phyloP scores from a whole-genome alignment of 2,329 filamentous ascomycete species.

The Clarireedia paspali region DNA sequence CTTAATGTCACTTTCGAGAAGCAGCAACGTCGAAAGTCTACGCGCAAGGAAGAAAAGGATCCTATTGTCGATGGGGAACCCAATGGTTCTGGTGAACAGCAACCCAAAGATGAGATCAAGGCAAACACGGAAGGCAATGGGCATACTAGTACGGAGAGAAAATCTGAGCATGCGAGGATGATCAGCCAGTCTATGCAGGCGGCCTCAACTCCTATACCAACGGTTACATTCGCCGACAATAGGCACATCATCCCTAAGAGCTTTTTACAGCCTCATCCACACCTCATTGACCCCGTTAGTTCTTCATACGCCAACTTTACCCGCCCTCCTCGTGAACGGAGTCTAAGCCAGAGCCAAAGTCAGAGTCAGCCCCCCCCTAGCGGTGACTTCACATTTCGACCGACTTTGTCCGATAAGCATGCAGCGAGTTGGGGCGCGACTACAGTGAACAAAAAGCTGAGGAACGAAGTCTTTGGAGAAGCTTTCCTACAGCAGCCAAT shows the following conservation, averaged over 20 bases:
- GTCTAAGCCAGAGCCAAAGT: conserved; percentile 16
- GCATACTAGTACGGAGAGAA: conserved; percentile 16
- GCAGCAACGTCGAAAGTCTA: conserved; percentile 58
- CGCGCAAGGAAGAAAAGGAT: conserved; percentile 42
- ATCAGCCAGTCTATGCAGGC: conserved; percentile 71
- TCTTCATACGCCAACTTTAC: conserved; percentile 19
- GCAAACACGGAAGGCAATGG: conserved; percentile 1
- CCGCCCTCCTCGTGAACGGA: conserved; percentile 28
- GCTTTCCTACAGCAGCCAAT: conserved; percentile 82
- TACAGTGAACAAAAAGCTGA: conserved; percentile 77
- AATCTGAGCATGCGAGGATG: conserved; percentile 36
- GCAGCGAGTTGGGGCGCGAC: conserved; percentile 81
- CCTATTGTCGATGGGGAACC: conserved; percentile 14
- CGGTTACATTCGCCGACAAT: conserved; percentile 91
- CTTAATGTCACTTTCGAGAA: conserved; percentile 94
- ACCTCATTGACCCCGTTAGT: conserved; percentile 28
- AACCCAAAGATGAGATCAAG: conserved; percentile 7
- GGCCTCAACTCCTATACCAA: conserved; percentile 60
- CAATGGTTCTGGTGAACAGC: conserved; percentile 14
- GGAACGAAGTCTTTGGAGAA: conserved; percentile 87
- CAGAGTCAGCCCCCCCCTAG: conserved; percentile 15
- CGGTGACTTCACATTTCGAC: conserved; percentile 27
- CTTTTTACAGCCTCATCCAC: conserved; percentile 57
- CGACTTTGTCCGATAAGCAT: conserved; percentile 45
- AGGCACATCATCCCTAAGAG: conserved; percentile 85